Evolutionary conservation across 1,284 basidiomycete species (phyloP).

Genomic region (Pyrrhoderma lamaoense): DNA sequence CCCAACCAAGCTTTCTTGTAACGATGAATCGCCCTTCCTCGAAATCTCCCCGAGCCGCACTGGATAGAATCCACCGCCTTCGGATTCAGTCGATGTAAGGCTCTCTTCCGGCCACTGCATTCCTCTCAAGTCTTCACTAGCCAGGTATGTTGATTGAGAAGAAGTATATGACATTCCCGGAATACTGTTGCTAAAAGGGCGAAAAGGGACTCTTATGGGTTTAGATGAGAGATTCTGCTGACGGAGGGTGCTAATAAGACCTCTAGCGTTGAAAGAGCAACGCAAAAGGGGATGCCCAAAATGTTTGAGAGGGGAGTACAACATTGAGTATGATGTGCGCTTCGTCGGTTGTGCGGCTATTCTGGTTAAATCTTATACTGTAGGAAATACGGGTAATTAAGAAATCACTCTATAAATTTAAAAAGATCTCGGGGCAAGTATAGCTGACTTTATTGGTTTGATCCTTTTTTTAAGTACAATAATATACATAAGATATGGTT

Average conservation of each 20-base stretch:
- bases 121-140: not conserved
- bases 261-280: not conserved
- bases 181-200: not conserved
- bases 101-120: constrained; percentile 3
- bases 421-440: too few species aligned
- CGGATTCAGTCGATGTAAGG: not conserved
- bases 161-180: not conserved
- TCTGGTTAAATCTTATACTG: too few species aligned
- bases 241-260: not conserved
- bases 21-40: constrained; percentile 1
- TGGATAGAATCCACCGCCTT: constrained; percentile 5
- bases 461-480: too few species aligned
- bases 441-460: too few species aligned
- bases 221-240: not conserved
- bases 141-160: not conserved
- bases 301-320: not conserved
- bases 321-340: not conserved
- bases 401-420: too few species aligned
- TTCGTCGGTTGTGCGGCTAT: too few species aligned
- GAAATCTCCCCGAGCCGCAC: not conserved
- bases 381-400: too few species aligned
- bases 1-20: constrained; percentile 6
- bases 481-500: too few species aligned
- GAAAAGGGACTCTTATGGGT: not conserved
- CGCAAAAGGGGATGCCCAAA: not conserved